Conservation (phyloP, 2,329 filamentous ascomycete species). For the Colletotrichum sp. region DNA sequence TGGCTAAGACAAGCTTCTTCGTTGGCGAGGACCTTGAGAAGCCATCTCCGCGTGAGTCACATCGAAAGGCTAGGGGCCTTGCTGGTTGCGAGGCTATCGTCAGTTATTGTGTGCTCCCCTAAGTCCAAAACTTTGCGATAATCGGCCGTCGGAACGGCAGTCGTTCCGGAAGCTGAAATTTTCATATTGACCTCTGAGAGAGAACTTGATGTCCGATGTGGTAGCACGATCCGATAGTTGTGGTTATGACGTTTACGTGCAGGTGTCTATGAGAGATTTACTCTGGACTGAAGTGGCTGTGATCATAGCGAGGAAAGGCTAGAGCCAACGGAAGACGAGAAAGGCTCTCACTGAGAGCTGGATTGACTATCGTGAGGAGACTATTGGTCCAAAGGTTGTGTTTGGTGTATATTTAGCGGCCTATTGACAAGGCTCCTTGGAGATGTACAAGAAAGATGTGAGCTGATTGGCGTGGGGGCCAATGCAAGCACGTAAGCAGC, state of each 20-base stretch:
- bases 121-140: background rate
- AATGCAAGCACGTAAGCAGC: background rate
- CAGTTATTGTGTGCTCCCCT: background rate
- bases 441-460: background rate
- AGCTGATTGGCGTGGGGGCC: background rate
- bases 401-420: background rate
- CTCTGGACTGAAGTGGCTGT: slow-evolving; percentile 23
- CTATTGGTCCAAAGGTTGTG: slow-evolving; percentile 8
- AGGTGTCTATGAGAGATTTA: background rate
- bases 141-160: background rate
- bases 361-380: slow-evolving; percentile 38
- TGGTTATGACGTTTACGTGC: background rate
- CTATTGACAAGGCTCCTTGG: background rate
- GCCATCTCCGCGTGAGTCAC: background rate
- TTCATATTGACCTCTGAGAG: background rate
- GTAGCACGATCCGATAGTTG: background rate
- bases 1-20: background rate
- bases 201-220: background rate
- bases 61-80: background rate
- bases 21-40: background rate
- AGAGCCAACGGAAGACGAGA: slow-evolving; percentile 39
- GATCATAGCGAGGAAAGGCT: slow-evolving; percentile 41
- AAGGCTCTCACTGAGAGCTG: slow-evolving; percentile 43
- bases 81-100: background rate
- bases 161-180: background rate